Percentiles rank a stretch among this genome's conserved stretches.
Conservation (phyloP, 2,329 filamentous ascomycete genomes). For the Calonectria henricotiae region DNA sequence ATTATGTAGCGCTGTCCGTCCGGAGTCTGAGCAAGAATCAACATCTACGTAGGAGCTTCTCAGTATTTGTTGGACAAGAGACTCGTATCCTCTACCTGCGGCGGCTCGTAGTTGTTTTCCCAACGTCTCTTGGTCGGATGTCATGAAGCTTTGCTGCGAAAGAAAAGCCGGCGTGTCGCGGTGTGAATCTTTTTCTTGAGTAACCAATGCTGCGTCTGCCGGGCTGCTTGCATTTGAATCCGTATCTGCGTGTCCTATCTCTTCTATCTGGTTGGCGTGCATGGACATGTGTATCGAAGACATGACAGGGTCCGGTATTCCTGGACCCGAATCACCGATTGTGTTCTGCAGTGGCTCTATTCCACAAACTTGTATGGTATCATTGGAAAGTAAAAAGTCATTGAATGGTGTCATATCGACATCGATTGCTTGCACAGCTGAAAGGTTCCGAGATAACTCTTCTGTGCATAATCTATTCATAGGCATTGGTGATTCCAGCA, state of each 20-base stretch:
- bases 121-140: background rate
- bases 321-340: constrained; percentile 7
- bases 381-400: background rate
- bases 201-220: background rate
- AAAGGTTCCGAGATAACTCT: background rate
- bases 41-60: constrained; percentile 1
- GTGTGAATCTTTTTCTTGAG: background rate
- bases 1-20: constrained; percentile 8
- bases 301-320: background rate
- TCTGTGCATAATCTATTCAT: background rate
- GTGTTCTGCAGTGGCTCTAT: background rate
- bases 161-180: background rate
- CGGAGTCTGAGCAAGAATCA: background rate
- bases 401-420: background rate
- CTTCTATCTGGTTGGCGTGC: background rate
- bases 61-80: background rate
- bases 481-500: background rate
- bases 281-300: background rate
- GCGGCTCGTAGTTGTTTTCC: background rate
- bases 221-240: background rate
- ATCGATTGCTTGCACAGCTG: background rate
- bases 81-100: background rate
- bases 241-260: background rate
- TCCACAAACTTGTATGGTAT: background rate
- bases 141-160: background rate